Evolutionary conservation across 2,329 filamentous ascomycete genomes (phyloP).

Genomic region (Penicillium corylophilum): DNA sequence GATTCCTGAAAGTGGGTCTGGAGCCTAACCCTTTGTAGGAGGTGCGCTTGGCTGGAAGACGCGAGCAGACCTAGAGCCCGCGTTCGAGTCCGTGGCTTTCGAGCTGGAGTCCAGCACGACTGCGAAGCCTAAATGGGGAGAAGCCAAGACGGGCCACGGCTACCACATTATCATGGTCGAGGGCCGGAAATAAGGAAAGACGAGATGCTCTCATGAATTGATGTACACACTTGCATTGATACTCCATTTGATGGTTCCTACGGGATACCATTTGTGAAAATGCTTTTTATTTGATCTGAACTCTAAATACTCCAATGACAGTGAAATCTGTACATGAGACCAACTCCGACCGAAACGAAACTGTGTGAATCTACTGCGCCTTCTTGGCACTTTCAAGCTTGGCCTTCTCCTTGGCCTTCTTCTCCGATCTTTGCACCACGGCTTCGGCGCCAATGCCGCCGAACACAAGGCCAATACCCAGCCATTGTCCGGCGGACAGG

Average conservation of each 20-base stretch:
- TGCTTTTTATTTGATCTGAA: background rate
- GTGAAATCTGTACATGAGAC: background rate
- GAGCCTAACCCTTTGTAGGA: constrained; percentile 39
- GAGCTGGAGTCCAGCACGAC: constrained; percentile 62
- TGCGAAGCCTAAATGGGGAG: constrained; percentile 59
- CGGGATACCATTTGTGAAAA: background rate
- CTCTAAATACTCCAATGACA: background rate
- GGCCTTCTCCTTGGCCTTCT: constrained; percentile 72
- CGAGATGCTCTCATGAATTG: background rate
- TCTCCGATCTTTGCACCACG: constrained; percentile 75
- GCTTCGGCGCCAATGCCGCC: constrained; percentile 92
- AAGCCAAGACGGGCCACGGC: constrained; percentile 64
- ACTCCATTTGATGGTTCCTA: background rate
- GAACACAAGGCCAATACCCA: constrained; percentile 90
- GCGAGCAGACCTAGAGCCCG: constrained; percentile 55
- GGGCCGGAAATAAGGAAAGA: constrained; percentile 55
- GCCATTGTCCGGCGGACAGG: constrained; percentile 85
- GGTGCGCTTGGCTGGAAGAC: constrained; percentile 65
- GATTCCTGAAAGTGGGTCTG: background rate
- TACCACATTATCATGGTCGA: constrained; percentile 70
- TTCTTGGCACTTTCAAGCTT: constrained; percentile 47
- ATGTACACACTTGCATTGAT: background rate
- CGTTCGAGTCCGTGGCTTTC: constrained; percentile 63
- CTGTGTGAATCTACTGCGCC: constrained; percentile 18
- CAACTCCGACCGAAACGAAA: constrained; percentile 1